Evolutionary conservation across 2,329 filamentous ascomycete species (phyloP).

Genomic region (Apiospora aurea): DNA sequence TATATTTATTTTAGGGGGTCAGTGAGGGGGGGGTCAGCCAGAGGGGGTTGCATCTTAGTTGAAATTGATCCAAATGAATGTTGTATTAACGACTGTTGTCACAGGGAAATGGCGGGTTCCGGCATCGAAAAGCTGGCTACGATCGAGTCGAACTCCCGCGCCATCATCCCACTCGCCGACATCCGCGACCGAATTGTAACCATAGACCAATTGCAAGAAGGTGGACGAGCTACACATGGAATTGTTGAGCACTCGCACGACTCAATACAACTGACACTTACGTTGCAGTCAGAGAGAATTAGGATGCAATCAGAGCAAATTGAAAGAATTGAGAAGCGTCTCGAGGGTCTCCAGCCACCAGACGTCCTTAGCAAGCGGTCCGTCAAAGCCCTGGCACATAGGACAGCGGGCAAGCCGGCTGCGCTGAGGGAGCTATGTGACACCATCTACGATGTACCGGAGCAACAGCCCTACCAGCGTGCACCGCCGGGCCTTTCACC

Average conservation of each 20-base stretch:
- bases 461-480: background rate
- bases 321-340: background rate
- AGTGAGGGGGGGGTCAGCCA: no score
- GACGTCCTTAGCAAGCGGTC: background rate
- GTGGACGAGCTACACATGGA: background rate
- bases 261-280: background rate
- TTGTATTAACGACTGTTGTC: background rate
- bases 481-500: background rate
- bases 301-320: background rate
- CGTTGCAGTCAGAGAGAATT: background rate
- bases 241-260: conserved; percentile 9
- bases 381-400: background rate
- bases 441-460: background rate
- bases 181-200: conserved; percentile 4
- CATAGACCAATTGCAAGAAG: conserved; percentile 10
- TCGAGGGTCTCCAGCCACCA: background rate
- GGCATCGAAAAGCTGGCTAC: background rate
- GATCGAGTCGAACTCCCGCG: conserved; percentile 16
- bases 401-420: background rate
- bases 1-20: no score
- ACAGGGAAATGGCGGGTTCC: conserved; percentile 10
- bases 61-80: background rate
- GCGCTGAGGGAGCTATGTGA: background rate
- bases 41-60: no score
- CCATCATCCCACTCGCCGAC: background rate